Evolutionary conservation across 805 yeast genomes (phyloP), one percentile per base, ranked within the genome.

Genomic region (Wickerhamiella nectarea): DNA sequence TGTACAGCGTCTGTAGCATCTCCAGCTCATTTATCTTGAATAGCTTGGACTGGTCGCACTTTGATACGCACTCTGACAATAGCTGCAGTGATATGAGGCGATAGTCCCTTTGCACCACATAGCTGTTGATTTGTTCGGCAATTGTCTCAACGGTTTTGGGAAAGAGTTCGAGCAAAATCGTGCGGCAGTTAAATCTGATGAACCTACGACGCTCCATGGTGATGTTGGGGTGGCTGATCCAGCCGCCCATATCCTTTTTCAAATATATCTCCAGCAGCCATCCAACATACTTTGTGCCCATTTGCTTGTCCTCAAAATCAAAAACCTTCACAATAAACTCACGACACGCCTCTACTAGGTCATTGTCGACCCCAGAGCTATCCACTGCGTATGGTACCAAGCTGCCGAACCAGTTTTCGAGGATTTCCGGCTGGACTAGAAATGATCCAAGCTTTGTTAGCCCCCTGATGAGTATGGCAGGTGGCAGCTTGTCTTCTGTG

Each of bases 311-410:
- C 31, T 46, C 28, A 11, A 19, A n/a, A 10, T 36, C 19, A 36
- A 47, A 33, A 15, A 45, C 52, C n/a, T 49, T 37, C 29, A 48
- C 36, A 18, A 65, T 35, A 33, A 65, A 60, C 8, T 55, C 52
- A 11, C 60, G 50, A n/a, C 66, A 45, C 6, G 56, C 53, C 18
- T 49, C 47, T 2, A 63, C 68, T 1, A 71, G 61, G 6, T 52
- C 53, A n/a, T 65, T 51, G 44, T 64, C 67, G 42, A 60, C 62
- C 2, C 81, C 78, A 0, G 79, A 76, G 28, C 80, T 72, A 51
- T 77, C 78, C 3, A 76, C 60, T 0, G 80, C 76, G 0, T 74
- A 71, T 10, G 61, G 61, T 10, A 68, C 52, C 46, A 74, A 69
- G 28, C 69, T 62, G 22, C 62, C 59, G 38, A 73, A 62, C 82